Conservation (phyloP, 1,284 basidiomycete genomes). For the Melampsora americana region DNA sequence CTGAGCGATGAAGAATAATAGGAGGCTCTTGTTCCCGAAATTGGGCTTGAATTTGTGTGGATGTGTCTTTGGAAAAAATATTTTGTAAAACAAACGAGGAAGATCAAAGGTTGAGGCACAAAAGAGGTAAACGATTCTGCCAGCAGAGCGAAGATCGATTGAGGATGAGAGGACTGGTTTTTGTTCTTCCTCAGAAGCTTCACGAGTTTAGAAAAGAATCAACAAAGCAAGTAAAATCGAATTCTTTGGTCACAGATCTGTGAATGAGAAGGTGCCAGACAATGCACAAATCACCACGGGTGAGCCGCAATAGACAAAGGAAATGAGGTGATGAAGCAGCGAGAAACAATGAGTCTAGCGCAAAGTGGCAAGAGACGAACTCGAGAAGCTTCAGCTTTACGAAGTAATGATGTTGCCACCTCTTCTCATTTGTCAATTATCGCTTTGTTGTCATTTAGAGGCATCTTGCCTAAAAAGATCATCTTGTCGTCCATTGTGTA, state of each 20-base stretch:
- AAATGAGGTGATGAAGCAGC: not conserved
- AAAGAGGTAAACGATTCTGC: conserved; percentile 7
- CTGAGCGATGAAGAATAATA: not conserved
- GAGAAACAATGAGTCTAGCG: not conserved
- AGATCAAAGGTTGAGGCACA: not conserved
- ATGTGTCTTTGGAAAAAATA: not conserved
- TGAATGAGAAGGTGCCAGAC: not conserved
- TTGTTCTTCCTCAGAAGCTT: conserved; percentile 4
- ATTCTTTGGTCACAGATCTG: not conserved
- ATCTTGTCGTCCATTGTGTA: too few species aligned
- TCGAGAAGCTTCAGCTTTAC: not conserved
- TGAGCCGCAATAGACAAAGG: conserved; percentile 3
- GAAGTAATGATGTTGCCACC: not conserved
- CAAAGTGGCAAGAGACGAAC: not conserved
- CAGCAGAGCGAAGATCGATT: not conserved
- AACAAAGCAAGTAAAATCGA: not conserved
- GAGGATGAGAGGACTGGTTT: not conserved
- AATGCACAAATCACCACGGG: not conserved
- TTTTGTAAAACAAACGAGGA: not conserved
- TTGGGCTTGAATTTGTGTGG: not conserved
- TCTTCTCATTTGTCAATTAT: too few species aligned
- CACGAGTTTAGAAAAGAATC: not conserved
- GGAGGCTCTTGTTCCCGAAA: not conserved
- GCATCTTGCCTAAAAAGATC: too few species aligned
- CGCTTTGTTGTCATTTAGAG: too few species aligned